These are phyloP conservation scores for Phialophora macrospora DNA, from an alignment of 2,329 filamentous ascomycete genomes.

Conservation along the genomic window DNA sequence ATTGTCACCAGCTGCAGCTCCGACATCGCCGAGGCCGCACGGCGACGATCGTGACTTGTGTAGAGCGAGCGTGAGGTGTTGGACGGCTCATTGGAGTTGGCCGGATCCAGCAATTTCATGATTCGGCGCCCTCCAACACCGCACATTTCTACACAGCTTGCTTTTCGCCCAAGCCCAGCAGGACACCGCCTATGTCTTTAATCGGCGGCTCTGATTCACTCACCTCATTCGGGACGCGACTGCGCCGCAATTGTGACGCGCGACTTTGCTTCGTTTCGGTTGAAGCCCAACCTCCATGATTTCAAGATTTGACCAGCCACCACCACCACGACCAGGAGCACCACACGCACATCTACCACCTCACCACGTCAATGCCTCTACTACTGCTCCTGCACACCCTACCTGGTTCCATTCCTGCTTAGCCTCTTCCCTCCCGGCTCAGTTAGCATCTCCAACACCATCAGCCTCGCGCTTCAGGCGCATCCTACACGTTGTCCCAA, in stretches of 20 bases:
- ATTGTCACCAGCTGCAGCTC: conserved; percentile 18
- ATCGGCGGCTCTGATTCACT: conserved; percentile 4
- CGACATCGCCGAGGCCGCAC: conserved; percentile 7
- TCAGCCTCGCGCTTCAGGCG: conserved; percentile 31
- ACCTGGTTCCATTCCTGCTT: conserved; percentile 21
- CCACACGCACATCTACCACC: conserved; percentile 24
- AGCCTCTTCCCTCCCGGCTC: conserved; percentile 21
- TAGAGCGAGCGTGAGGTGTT: conserved; percentile 2
- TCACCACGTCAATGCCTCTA: conserved; percentile 30
- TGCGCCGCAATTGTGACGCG: conserved; percentile 27
- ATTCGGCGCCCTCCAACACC: conserved; percentile 20
- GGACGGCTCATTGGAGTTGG: conserved; percentile 7
- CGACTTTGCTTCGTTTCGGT: conserved; percentile 12
- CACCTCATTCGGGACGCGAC: conserved; percentile 17
- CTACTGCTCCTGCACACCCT: conserved; percentile 28
- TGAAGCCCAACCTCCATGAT: conserved; percentile 36
- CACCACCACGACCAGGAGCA: conserved; percentile 26
- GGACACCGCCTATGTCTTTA: conserved; percentile 11
- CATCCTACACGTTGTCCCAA: conserved; percentile 31
- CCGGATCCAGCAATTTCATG: conserved; percentile 25
- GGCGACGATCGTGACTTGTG: conserved; percentile 12
- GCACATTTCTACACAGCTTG: conserved; percentile 8
- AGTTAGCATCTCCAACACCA: conserved; percentile 15
- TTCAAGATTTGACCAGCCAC: conserved; percentile 35
- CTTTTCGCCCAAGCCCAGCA: conserved; percentile 1